Evolutionary conservation across 306 rosid species (phyloP), one percentile per base, ranked within the genome.

Genomic region (Dalbergia cultrata): DNA sequence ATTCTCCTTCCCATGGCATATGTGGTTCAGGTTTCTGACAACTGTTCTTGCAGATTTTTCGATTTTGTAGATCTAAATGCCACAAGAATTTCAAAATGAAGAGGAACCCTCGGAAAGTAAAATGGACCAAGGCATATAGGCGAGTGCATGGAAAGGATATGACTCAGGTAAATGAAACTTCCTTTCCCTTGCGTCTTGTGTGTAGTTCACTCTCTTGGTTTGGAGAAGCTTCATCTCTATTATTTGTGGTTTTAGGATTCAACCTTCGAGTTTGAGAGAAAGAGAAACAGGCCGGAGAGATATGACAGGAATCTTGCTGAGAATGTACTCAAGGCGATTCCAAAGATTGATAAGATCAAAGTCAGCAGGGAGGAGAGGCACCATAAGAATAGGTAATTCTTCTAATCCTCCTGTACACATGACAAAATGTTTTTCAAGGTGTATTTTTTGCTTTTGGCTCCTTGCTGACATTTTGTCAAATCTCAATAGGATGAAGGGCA

Each of bases 11-110:
- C 3, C 65, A 69, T 43, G 17, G 78, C 70, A 26, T 60, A 13
- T 45, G 13, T 76, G 50, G 63, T 33, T 69, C 34, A 22, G 18
- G 16, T 43, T 52, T 37, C 76, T 77, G 68, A 79, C 60, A 13
- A 18, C 18, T 26, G 0, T 11, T 75, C 11, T 43, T 47, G 72
- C 82, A 92, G 98, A 90, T 94, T 67, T 94, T 92, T 64, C 85
- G 97, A 39, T 92, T 94, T 74, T 92, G 97, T 88, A 85, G 98
- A 80, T 91, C 97, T 5, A 94, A 94, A 75, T 92, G 98, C 78
- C 97, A 94, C 91, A 94, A 92, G 88, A 94, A 94, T 86, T 94
- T 94, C 41, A 92, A 94, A 87, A 92, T 94, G 98, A 94, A 94
- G 91, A 90, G 98, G 76, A 91, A 92, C 84, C 97, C 98, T 37